phyloP scores from a whole-genome alignment of 2,329 filamentous ascomycete genomes.

The Cercospora zeae-maydis region DNA sequence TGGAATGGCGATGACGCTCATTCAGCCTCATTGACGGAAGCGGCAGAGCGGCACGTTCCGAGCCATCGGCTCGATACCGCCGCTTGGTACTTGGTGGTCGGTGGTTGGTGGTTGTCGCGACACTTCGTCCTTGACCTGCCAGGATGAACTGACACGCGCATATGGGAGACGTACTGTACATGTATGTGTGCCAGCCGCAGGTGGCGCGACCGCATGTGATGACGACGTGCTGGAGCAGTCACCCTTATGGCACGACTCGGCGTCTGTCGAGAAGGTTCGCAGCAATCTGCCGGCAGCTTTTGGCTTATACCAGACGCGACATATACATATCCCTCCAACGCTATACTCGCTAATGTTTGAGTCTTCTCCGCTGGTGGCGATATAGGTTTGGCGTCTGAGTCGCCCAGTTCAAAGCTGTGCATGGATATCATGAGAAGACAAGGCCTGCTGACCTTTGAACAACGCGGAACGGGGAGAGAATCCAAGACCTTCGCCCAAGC shows the following conservation, averaged over 20 bases:
- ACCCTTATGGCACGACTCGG: neutral
- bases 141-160: neutral
- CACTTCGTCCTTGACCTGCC: neutral
- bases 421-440: neutral
- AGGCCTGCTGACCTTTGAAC: neutral
- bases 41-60: neutral
- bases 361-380: neutral
- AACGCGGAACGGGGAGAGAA: neutral
- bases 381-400: neutral
- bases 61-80: too few species aligned
- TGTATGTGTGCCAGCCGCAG: neutral
- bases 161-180: neutral
- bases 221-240: neutral
- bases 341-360: neutral
- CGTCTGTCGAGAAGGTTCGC: neutral
- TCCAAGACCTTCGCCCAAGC: neutral
- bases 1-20: neutral
- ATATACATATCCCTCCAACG: neutral
- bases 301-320: neutral
- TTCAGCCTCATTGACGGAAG: neutral
- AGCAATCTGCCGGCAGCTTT: slow-evolving; percentile 3
- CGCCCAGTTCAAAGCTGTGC: neutral
- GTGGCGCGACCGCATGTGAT: neutral
- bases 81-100: too few species aligned
- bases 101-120: neutral